Conservation (phyloP, 2,329 filamentous ascomycete genomes). For the Beauveria bassiana region DNA sequence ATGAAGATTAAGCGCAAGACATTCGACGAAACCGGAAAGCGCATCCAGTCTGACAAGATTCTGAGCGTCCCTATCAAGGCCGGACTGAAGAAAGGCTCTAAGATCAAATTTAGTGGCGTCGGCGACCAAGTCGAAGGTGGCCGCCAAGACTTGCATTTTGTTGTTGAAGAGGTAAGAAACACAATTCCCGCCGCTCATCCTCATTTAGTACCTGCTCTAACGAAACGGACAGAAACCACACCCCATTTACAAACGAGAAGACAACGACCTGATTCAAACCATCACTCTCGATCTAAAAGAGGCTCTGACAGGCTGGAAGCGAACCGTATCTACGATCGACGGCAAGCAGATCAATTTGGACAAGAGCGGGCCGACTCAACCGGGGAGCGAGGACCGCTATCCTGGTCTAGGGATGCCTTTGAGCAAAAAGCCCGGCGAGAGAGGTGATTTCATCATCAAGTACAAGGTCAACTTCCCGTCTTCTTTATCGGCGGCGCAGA, state of each 20-base stretch:
- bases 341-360: slow-evolving; percentile 75
- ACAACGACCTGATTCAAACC: slow-evolving; percentile 74
- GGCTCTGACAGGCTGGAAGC: slow-evolving; percentile 86
- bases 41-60: slow-evolving; percentile 79
- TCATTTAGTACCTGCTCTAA: slow-evolving; percentile 27
- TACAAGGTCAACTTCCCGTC: slow-evolving; percentile 92
- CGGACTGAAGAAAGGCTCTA: slow-evolving; percentile 91
- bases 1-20: slow-evolving; percentile 98
- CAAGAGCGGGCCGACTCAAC: slow-evolving; percentile 76
- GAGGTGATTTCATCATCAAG: slow-evolving; percentile 81
- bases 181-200: no score
- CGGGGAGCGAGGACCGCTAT: slow-evolving; percentile 72
- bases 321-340: slow-evolving; percentile 89
- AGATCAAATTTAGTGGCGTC: slow-evolving; percentile 97
- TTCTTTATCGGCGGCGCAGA: slow-evolving; percentile 67
- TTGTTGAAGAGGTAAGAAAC: slow-evolving; percentile 76
- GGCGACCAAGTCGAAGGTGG: slow-evolving; percentile 96
- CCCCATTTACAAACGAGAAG: slow-evolving; percentile 74
- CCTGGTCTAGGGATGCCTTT: slow-evolving; percentile 90
- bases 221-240: slow-evolving; percentile 65
- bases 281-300: slow-evolving; percentile 86
- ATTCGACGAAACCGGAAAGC: slow-evolving; percentile 79
- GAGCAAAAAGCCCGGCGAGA: slow-evolving; percentile 75
- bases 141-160: slow-evolving; percentile 90
- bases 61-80: slow-evolving; percentile 93